Conservation (phyloP, 2,329 filamentous ascomycete genomes). For the Botrytis byssoidea region DNA sequence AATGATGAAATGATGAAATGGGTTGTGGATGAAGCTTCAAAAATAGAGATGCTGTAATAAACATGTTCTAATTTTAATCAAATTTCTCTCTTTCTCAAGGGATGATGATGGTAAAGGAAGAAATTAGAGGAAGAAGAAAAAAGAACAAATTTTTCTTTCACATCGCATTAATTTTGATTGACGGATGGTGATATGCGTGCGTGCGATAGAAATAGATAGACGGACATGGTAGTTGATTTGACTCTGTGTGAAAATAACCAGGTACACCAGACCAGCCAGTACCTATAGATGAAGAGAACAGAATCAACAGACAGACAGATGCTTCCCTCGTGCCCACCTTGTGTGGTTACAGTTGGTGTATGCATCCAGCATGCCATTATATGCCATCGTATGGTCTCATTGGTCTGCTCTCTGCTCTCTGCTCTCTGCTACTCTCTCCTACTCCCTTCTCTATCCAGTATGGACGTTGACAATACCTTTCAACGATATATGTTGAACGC, state of each 20-base stretch:
- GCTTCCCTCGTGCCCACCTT: not conserved
- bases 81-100: not conserved
- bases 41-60: not conserved
- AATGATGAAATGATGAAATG: not conserved
- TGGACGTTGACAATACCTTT: not conserved
- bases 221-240: not conserved
- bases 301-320: not conserved
- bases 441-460: not conserved
- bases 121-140: not conserved
- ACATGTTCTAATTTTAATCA: not conserved
- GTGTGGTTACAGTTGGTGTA: not conserved
- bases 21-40: not conserved
- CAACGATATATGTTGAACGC: not conserved
- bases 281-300: not conserved
- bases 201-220: not conserved
- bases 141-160: not conserved
- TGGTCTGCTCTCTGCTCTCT: not conserved
- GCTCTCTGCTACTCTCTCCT: not conserved
- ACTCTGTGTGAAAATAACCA: not conserved
- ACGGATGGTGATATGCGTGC: not conserved
- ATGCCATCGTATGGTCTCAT: not conserved
- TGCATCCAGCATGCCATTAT: too few relatives aligned
- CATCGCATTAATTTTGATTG: not conserved
- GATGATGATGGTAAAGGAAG: not conserved
- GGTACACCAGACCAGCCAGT: not conserved